Percentiles rank a stretch among this genome's conserved stretches.
Evolutionary conservation across 163 green algal species (phyloP).

Genomic region (Smithsoniella earleae): DNA sequence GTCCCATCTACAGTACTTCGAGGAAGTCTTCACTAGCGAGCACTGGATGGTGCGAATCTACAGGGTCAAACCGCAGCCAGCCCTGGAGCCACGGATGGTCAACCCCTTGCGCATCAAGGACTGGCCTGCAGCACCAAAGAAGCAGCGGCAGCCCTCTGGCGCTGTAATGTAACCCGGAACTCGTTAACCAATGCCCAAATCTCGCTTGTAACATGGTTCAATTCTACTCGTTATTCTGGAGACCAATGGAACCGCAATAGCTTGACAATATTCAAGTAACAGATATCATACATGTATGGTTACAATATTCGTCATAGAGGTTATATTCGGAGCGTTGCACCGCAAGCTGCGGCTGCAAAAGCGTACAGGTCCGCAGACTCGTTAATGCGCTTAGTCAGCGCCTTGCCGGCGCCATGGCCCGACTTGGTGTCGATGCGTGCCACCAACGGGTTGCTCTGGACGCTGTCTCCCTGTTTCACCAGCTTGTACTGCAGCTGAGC

Average conservation of each 20-base stretch:
- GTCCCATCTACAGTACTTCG: constrained; percentile 83
- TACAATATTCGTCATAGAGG: too few relatives aligned
- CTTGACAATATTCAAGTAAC: too few relatives aligned
- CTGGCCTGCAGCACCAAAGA: neutral
- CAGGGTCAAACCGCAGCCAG: constrained; percentile 35
- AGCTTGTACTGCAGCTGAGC: constrained; percentile 70
- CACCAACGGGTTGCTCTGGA: constrained; percentile 70
- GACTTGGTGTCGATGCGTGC: constrained; percentile 46
- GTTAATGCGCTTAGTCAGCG: constrained; percentile 76
- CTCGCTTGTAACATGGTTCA: too few relatives aligned
- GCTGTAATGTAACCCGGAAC: too few relatives aligned
- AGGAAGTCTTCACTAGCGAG: constrained; percentile 86
- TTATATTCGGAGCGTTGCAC: too few relatives aligned
- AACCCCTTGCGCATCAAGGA: neutral
- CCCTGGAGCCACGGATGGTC: neutral
- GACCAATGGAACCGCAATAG: too few relatives aligned
- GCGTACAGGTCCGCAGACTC: constrained; percentile 61
- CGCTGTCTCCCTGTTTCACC: constrained; percentile 25
- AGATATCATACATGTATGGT: too few relatives aligned
- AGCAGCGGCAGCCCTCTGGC: neutral
- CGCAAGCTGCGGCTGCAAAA: constrained; percentile 51
- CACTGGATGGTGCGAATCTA: constrained; percentile 95
- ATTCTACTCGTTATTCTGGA: too few relatives aligned
- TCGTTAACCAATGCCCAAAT: too few relatives aligned
- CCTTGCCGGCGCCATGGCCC: constrained; percentile 83